A percentile compares a stretch with the other conserved stretches of the same genome.
Conservation (phyloP, 108 stramenopile genomes). For the Conticribra weissflogii region DNA sequence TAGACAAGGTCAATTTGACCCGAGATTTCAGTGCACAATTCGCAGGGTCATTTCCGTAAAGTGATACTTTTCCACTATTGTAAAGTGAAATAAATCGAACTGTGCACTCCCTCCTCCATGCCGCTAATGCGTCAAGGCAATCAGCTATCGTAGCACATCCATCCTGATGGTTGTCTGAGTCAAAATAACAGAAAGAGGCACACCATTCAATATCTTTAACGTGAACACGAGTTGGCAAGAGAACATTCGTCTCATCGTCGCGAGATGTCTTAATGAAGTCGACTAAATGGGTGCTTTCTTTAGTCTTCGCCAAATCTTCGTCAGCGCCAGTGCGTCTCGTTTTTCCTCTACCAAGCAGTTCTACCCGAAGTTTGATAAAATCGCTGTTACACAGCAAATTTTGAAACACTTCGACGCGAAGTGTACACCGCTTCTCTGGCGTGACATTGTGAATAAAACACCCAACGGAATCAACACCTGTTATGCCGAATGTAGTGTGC, state of each 20-base stretch:
- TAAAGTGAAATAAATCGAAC: constrained; percentile 4
- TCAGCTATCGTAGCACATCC: not conserved
- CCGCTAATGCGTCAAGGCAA: constrained; percentile 30
- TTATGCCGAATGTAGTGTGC: constrained; percentile 31
- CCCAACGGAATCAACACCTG: constrained; percentile 8
- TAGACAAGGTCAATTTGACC: constrained; percentile 6
- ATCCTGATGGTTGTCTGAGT: not conserved
- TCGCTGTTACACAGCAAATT: constrained; percentile 28
- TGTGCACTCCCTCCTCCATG: constrained; percentile 23
- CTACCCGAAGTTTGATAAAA: constrained; percentile 20
- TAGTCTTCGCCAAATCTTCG: constrained; percentile 5
- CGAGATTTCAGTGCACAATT: not conserved
- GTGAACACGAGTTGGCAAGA: constrained; percentile 24
- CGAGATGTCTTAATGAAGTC: constrained; percentile 12
- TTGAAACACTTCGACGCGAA: constrained; percentile 25
- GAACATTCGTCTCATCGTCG: constrained; percentile 23
- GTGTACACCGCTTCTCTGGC: not conserved
- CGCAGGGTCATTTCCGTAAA: not conserved
- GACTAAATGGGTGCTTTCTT: constrained; percentile 4
- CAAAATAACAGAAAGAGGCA: constrained; percentile 15
- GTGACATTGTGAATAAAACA: constrained; percentile 1
- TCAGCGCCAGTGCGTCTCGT: constrained; percentile 7
- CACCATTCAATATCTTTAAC: constrained; percentile 46
- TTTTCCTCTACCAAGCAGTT: constrained; percentile 29
- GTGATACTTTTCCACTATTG: constrained; percentile 19